phyloP scores from a whole-genome alignment of 2,329 filamentous ascomycete genomes.

The Setomelanomma holmii region DNA sequence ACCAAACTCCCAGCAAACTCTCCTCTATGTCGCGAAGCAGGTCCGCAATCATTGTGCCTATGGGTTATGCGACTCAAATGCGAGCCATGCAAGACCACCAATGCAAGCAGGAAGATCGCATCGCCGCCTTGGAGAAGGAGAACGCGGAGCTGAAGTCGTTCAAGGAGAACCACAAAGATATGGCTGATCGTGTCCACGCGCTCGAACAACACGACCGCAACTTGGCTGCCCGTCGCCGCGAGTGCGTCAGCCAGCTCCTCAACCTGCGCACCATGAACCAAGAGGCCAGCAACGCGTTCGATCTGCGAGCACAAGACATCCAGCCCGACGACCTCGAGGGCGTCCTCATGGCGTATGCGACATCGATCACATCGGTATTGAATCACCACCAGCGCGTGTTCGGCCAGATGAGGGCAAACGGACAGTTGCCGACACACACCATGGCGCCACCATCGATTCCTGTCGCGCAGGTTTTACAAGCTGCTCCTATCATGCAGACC shows the following conservation, averaged over 20 bases:
- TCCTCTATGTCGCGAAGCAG: background rate
- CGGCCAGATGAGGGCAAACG: constrained; percentile 7
- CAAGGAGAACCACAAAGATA: background rate
- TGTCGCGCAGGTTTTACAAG: no score
- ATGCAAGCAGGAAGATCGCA: constrained; percentile 9
- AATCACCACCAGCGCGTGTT: constrained; percentile 23
- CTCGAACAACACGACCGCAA: constrained; percentile 15
- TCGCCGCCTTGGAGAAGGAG: constrained; percentile 15
- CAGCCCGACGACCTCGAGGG: constrained; percentile 28
- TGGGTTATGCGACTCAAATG: constrained; percentile 24
- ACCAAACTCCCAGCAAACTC: background rate
- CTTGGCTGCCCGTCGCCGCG: constrained; percentile 19
- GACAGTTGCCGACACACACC: background rate
- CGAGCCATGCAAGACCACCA: constrained; percentile 18
- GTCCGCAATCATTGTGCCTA: constrained; percentile 8
- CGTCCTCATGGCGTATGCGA: constrained; percentile 19
- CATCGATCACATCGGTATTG: constrained; percentile 17
- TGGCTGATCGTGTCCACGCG: constrained; percentile 11
- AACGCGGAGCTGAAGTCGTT: constrained; percentile 14
- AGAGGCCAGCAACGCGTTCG: constrained; percentile 27
- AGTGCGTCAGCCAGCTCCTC: constrained; percentile 20
- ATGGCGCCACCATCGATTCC: background rate
- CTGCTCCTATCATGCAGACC: no score
- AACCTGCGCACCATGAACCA: constrained; percentile 26
- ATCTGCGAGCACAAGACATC: constrained; percentile 19